These are phyloP conservation scores for Aureobasidium lini DNA, from an alignment of 2,329 filamentous ascomycete species.

Conservation along the genomic window DNA sequence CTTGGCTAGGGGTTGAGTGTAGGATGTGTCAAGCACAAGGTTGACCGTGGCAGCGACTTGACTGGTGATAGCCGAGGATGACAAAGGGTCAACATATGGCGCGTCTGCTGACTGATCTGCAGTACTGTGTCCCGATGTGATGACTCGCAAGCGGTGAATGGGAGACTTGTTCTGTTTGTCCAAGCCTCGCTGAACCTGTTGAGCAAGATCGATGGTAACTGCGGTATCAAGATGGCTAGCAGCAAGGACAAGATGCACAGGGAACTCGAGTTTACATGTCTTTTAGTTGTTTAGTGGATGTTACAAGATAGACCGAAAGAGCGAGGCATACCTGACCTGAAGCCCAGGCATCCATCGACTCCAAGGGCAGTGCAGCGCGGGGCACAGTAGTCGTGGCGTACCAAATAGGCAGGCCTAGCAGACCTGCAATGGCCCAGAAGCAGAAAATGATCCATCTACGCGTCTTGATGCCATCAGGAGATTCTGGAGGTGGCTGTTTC, in stretches of 20 bases:
- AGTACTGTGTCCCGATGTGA: constrained; percentile 5
- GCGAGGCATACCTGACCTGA: constrained; percentile 64
- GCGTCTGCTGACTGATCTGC: constrained; percentile 14
- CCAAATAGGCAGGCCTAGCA: constrained; percentile 88
- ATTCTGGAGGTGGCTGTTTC: constrained; percentile 65
- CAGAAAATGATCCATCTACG: constrained; percentile 72
- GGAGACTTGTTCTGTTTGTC: constrained; percentile 83
- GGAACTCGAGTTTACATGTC: constrained; percentile 84
- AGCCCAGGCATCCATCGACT: constrained; percentile 85
- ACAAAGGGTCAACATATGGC: constrained; percentile 25
- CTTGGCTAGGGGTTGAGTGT: constrained; percentile 42
- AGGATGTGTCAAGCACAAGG: constrained; percentile 55
- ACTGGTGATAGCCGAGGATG: constrained; percentile 18
- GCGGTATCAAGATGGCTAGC: constrained; percentile 56
- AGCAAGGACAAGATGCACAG: constrained; percentile 72
- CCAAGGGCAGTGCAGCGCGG: constrained; percentile 72
- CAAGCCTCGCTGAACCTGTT: constrained; percentile 75
- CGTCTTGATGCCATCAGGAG: constrained; percentile 57
- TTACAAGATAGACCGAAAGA: constrained; percentile 6
- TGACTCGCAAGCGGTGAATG: constrained; percentile 68
- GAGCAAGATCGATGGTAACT: constrained; percentile 67
- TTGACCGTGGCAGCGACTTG: constrained; percentile 62
- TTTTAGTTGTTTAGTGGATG: constrained; percentile 31
- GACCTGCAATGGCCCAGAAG: constrained; percentile 82
- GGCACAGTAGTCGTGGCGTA: constrained; percentile 92